These are phyloP conservation scores for Cylindrotheca closterium DNA, from an alignment of 108 stramenopile species.

Conservation along the genomic window DNA sequence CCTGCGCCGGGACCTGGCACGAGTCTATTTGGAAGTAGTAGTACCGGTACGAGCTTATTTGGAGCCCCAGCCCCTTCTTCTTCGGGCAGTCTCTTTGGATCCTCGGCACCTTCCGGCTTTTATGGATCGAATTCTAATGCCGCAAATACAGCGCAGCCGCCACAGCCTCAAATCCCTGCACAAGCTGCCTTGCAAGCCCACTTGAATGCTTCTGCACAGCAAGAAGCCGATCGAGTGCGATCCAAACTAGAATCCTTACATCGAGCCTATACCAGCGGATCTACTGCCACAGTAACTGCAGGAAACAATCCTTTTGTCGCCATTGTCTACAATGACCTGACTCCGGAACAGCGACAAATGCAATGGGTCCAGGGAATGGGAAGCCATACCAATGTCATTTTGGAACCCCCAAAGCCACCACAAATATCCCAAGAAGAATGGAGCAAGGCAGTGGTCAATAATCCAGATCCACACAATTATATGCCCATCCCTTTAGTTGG, in stretches of 20 bases:
- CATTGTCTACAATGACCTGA: conserved; percentile 72
- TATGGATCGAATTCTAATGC: conserved; percentile 42
- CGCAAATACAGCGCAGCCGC: conserved; percentile 7
- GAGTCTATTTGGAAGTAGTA: conserved; percentile 16
- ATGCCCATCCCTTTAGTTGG: conserved; percentile 67
- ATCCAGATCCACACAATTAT: conserved; percentile 71
- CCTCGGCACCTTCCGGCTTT: conserved; percentile 24
- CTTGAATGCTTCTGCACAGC: conserved; percentile 62
- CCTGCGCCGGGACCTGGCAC: conserved; percentile 24
- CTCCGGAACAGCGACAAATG: conserved; percentile 57
- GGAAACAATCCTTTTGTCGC: conserved; percentile 51
- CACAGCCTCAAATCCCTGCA: conserved; percentile 48
- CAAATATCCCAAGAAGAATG: conserved; percentile 63
- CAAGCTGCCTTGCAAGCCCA: conserved; percentile 71
- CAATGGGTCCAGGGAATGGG: conserved; percentile 39
- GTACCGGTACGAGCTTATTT: conserved; percentile 30
- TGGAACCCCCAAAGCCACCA: conserved; percentile 54
- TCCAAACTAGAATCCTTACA: conserved; percentile 50
- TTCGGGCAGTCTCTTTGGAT: conserved; percentile 50
- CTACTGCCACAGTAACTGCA: conserved; percentile 8
- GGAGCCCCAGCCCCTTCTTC: conserved; percentile 47
- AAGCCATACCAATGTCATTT: conserved; percentile 19
- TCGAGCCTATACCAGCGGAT: conserved; percentile 41
- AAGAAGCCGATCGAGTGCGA: conserved; percentile 69
- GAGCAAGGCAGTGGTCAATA: conserved; percentile 76